phyloP scores from a whole-genome alignment of 2,329 filamentous ascomycete species.

The Metarhizium brunneum region DNA sequence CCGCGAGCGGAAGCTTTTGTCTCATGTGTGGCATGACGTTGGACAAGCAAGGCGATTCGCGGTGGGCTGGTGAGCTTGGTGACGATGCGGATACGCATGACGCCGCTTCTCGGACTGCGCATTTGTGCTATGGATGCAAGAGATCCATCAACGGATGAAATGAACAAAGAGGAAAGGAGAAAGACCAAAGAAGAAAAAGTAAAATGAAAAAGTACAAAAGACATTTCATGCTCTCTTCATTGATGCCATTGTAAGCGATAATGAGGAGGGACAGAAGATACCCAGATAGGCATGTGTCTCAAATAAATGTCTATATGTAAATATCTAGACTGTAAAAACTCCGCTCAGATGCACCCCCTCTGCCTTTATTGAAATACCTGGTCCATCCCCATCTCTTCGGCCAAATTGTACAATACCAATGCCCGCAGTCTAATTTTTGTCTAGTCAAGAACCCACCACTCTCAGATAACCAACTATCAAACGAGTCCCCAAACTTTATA shows the following conservation, averaged over 20 bases:
- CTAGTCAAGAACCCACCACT: background rate
- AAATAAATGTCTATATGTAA: background rate
- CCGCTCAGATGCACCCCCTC: constrained; percentile 8
- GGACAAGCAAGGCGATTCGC: constrained; percentile 51
- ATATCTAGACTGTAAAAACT: constrained; percentile 6
- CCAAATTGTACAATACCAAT: constrained; percentile 3
- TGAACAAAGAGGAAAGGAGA: too few relatives aligned
- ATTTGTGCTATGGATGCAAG: constrained; percentile 66
- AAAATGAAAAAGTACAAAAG: background rate
- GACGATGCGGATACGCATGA: constrained; percentile 20
- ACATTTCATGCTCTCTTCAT: background rate
- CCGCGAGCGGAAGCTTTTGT: constrained; percentile 38
- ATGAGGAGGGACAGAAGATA: constrained; percentile 7
- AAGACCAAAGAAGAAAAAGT: constrained; percentile 7
- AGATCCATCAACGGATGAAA: constrained; percentile 46
- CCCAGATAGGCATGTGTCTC: constrained; percentile 1
- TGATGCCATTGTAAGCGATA: background rate
- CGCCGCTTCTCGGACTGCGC: constrained; percentile 16
- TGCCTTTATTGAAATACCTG: constrained; percentile 5
- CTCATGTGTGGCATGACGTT: constrained; percentile 62
- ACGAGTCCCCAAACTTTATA: background rate
- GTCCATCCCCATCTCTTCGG: background rate
- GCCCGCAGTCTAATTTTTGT: constrained; percentile 8
- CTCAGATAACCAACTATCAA: background rate
- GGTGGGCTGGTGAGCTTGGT: constrained; percentile 53